These are phyloP conservation scores for Penicillium odoratum DNA, from an alignment of 495 filamentous ascomycete genomes.

Conservation along the genomic window DNA sequence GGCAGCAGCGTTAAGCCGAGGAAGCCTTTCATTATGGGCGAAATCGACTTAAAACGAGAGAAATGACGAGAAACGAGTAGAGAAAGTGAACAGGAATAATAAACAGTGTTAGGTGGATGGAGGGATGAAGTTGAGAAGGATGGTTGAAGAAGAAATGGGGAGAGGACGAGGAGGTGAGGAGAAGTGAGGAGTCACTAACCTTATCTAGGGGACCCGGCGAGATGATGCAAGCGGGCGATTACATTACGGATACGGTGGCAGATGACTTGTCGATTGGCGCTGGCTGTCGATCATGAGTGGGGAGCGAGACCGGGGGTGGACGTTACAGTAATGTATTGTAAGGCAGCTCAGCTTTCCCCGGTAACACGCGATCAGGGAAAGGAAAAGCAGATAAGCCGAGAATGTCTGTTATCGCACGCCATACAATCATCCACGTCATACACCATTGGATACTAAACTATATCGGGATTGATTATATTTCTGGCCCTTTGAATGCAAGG, in stretches of 20 bases:
- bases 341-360: conserved; percentile 4
- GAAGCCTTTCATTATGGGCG: conserved; percentile 71
- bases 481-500: background rate
- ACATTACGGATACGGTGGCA: conserved; percentile 29
- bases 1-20: conserved; percentile 64
- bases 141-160: conserved; percentile 16
- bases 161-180: conserved; percentile 31
- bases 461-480: background rate
- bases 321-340: conserved; percentile 14
- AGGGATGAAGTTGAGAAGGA: too few relatives aligned
- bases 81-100: conserved; percentile 21
- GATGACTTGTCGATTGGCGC: conserved; percentile 26
- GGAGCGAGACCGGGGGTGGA: conserved; percentile 12
- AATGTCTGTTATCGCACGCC: conserved; percentile 3
- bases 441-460: background rate
- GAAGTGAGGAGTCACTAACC: conserved; percentile 47
- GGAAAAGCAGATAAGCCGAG: background rate
- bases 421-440: background rate
- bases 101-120: conserved; percentile 21
- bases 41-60: conserved; percentile 40
- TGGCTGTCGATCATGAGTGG: conserved; percentile 32
- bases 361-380: background rate
- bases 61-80: conserved; percentile 15
- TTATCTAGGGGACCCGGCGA: conserved; percentile 35
- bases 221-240: conserved; percentile 46